Evolutionary conservation across 2,329 filamentous ascomycete species (phyloP).

Genomic region (Fusarium continuum): DNA sequence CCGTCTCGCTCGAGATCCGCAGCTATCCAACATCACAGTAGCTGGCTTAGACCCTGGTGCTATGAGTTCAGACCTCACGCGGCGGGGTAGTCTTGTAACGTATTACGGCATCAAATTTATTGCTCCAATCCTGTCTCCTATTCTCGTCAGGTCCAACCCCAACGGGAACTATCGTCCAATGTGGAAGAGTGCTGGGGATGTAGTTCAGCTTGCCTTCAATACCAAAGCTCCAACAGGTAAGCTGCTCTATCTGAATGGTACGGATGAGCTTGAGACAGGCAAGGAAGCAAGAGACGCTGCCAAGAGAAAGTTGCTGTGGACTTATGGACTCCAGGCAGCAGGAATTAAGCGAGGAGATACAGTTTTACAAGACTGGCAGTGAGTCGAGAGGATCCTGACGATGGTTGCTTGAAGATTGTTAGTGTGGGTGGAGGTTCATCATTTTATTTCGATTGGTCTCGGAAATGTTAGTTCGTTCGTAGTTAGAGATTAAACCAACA

Average conservation of each 20-base stretch:
- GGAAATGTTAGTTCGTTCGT: background rate
- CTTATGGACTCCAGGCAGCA: conserved; percentile 41
- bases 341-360: conserved; percentile 43
- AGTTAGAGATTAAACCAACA: background rate
- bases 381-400: background rate
- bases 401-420: background rate
- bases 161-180: conserved; percentile 46
- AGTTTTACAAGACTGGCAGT: conserved; percentile 42
- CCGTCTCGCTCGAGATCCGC: conserved; percentile 48
- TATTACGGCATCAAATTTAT: conserved; percentile 38
- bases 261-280: conserved; percentile 41
- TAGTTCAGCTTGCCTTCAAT: conserved; percentile 46
- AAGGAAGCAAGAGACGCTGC: conserved; percentile 45
- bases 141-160: conserved; percentile 40
- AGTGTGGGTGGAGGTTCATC: background rate
- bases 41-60: conserved; percentile 52
- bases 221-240: conserved; percentile 41
- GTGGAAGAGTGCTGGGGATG: conserved; percentile 48
- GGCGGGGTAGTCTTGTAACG: conserved; percentile 41
- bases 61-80: conserved; percentile 48
- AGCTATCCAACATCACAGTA: conserved; percentile 48
- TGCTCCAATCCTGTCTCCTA: conserved; percentile 36
- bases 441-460: background rate
- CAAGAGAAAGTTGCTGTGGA: conserved; percentile 48
- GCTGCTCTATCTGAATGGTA: conserved; percentile 49